Percentiles rank a stretch among this genome's conserved stretches.
Evolutionary conservation across 305 asterid genomes (phyloP).

Genomic region (Rubia peregrina): DNA sequence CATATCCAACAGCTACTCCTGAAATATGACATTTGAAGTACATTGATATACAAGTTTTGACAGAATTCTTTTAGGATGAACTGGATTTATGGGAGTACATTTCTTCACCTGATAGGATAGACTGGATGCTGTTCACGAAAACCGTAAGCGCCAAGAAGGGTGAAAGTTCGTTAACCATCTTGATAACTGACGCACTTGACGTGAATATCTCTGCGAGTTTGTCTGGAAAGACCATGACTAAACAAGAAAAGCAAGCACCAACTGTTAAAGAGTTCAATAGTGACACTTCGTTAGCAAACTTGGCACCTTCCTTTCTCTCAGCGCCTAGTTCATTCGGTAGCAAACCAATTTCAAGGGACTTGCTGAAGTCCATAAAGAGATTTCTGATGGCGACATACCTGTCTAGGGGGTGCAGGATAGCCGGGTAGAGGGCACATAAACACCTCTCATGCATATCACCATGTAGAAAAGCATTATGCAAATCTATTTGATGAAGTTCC

Average conservation of each 20-base stretch:
- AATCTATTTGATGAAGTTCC: no score
- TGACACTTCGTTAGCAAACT: slow-evolving; percentile 39
- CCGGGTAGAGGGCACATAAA: no score
- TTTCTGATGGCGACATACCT: no score
- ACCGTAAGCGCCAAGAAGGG: slow-evolving; percentile 39
- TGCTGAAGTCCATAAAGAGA: no score
- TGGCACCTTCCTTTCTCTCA: slow-evolving; percentile 44
- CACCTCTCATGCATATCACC: no score
- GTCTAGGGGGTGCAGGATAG: no score
- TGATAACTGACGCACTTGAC: slow-evolving; percentile 38
- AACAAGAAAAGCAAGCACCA: slow-evolving; percentile 29
- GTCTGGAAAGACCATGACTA: slow-evolving; percentile 33
- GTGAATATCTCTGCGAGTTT: slow-evolving; percentile 47
- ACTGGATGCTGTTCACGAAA: slow-evolving; percentile 45
- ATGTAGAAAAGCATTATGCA: no score
- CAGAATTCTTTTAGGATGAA: neutral
- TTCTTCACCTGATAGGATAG: slow-evolving; percentile 47
- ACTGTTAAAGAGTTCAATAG: slow-evolving; percentile 35
- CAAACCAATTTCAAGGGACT: no score
- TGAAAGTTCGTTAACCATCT: slow-evolving; percentile 48
- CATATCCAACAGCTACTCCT: slow-evolving; percentile 61
- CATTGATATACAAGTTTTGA: neutral
- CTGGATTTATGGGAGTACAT: neutral
- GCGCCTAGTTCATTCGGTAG: no score
- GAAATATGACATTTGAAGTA: slow-evolving; percentile 9